Base-by-base conservation (phyloP, 1,284 basidiomycete species). In the Cutaneotrichosporon spelunceum region DNA sequence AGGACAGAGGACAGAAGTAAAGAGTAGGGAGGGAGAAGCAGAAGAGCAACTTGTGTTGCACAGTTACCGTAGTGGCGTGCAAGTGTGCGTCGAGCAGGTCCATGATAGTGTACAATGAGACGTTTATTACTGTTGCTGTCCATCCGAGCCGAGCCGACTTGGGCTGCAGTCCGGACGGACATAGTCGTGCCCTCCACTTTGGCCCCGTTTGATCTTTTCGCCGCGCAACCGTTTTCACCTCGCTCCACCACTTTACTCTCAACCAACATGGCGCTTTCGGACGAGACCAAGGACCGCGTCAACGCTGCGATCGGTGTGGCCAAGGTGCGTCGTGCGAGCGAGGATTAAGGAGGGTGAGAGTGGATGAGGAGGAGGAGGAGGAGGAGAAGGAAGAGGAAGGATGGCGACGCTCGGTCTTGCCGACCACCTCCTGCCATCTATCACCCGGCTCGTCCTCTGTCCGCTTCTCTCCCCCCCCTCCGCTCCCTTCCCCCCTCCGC, bases 251-350 rank as follows among this genome's bases (percentile, higher is more conserved):
- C 34, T 29, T 26, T 34, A 49, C 23, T 27, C 19, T 19, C 29
- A 26, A 30, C n/a, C 30, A 71, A 39, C 49, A 79, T 79, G 78
- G 71, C 78, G 9, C 74, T 79, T 66, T 78, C 77, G 56, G 78
- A 79, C 72, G 78, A 79, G 68, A 79, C 78, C 55, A 79, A 79
- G 66, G 78, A 79, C 72, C 65, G 74, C 60, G 72, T 78, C 63
- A 78, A 79, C 69, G 71, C 75, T 49, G 75, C 74, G 61, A 66
- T 79, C 54, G 77, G 63, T 27, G 39, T 66, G 24, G 63, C 64
- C 55, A 66, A 65, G 66, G 64, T 66, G 21, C 16, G 60, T 53
- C 21, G 21, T 11, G 54, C n/a, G 16, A 14, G 42, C 19, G 8
- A 24, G 36, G 14, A 23, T 24, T n/a, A n/a, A n/a, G 45, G 14